Conservation (phyloP, 805 yeast genomes). For the Lipomyces spencermartinsiae region DNA sequence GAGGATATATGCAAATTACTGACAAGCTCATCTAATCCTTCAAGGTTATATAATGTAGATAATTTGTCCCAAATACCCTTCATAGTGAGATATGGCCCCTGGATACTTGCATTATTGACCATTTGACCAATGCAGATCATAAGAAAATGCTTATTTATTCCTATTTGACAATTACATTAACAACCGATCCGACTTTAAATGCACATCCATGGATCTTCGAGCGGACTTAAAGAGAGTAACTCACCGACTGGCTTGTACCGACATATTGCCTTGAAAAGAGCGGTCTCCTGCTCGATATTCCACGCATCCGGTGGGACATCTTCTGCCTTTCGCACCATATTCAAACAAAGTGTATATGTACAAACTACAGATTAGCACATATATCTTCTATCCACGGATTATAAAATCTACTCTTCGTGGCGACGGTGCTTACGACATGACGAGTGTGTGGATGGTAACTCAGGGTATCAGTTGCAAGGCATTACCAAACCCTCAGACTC, state of each 20-base stretch:
- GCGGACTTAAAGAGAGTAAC: slow-evolving; percentile 26
- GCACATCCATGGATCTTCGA: no score
- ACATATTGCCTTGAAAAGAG: slow-evolving; percentile 65
- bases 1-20: slow-evolving; percentile 34
- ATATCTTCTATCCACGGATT: background rate
- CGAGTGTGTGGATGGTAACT: no score
- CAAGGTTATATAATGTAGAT: slow-evolving; percentile 59
- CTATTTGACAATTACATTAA: slow-evolving; percentile 18
- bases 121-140: slow-evolving; percentile 46
- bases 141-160: slow-evolving; percentile 47
- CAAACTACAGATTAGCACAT: no score
- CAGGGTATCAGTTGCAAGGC: no score
- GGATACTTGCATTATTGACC: slow-evolving; percentile 40
- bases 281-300: slow-evolving; percentile 67
- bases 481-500: no score
- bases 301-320: slow-evolving; percentile 48
- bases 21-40: slow-evolving; percentile 62
- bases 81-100: slow-evolving; percentile 49
- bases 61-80: slow-evolving; percentile 66
- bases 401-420: no score
- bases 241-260: slow-evolving; percentile 73
- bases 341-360: background rate
- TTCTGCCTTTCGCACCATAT: slow-evolving; percentile 17
- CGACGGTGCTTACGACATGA: no score
- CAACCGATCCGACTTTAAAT: background rate